A percentile compares a stretch with the other conserved stretches of the same genome.
These are phyloP conservation scores for Salinomyces thailandicus DNA, from an alignment of 2,329 filamentous ascomycete species.

Conservation along the genomic window DNA sequence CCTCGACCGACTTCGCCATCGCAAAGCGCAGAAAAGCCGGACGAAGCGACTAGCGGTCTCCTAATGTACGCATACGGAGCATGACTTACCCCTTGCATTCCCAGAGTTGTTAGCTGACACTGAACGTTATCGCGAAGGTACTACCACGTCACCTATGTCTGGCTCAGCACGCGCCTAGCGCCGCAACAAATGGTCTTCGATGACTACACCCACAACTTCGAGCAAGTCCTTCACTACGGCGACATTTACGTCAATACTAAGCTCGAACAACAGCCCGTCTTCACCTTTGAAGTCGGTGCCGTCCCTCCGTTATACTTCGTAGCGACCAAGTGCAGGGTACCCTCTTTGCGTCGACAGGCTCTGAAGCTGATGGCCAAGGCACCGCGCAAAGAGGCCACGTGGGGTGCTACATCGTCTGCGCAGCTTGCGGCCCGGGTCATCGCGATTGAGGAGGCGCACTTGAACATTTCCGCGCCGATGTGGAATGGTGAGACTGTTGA, in stretches of 20 bases:
- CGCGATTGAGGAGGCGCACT: slow-evolving; percentile 16
- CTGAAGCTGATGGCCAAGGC: slow-evolving; percentile 12
- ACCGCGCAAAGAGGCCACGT: slow-evolving; percentile 17
- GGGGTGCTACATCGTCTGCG: slow-evolving; percentile 11
- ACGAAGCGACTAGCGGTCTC: slow-evolving; percentile 7
- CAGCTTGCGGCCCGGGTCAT: slow-evolving; percentile 12
- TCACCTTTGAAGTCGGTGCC: slow-evolving; percentile 18
- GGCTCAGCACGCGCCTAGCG: slow-evolving; percentile 11
- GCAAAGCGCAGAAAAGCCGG: neutral
- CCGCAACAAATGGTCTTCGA: slow-evolving; percentile 13
- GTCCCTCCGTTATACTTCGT: slow-evolving; percentile 15
- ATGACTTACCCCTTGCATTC: no score
- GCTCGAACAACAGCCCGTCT: slow-evolving; percentile 8
- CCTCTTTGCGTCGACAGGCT: slow-evolving; percentile 13
- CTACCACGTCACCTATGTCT: slow-evolving; percentile 12
- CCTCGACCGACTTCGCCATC: neutral
- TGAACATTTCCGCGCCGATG: slow-evolving; percentile 8
- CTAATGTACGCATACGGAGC: no score
- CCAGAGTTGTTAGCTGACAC: no score
- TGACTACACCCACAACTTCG: slow-evolving; percentile 13
- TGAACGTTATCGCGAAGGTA: no score
- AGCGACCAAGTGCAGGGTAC: slow-evolving; percentile 17
- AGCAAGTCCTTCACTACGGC: slow-evolving; percentile 10
- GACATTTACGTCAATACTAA: slow-evolving; percentile 8
- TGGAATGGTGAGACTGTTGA: neutral